A percentile compares a stretch with the other conserved stretches of the same genome.
phyloP scores from a whole-genome alignment of 768 basidiomycete species.

The Mycena metata region DNA sequence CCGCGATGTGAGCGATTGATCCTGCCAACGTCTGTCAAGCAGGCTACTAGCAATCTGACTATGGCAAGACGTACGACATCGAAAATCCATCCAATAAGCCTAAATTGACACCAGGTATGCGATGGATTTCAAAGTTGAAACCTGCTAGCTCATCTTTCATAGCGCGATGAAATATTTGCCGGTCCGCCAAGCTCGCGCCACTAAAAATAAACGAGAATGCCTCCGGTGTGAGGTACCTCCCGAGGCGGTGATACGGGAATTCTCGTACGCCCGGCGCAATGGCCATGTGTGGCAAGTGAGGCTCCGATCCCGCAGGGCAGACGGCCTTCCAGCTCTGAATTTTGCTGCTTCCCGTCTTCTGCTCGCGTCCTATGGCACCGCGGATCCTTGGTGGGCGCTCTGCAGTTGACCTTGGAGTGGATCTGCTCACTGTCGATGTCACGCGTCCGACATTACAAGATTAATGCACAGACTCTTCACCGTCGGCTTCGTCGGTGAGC shows the following conservation, averaged over 20 bases:
- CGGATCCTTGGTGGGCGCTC: constrained; percentile 2
- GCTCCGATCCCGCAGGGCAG: constrained; percentile 26
- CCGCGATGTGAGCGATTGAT: constrained; percentile 17
- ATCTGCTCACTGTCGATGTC: too few relatives aligned
- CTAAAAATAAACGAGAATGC: not conserved
- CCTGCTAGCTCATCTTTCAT: not conserved
- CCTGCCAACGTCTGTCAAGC: constrained; percentile 16
- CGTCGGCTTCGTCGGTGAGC: not conserved
- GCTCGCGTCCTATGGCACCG: constrained; percentile 25
- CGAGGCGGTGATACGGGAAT: not conserved
- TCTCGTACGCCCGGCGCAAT: not conserved
- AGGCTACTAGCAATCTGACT: constrained; percentile 20
- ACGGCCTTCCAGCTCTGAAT: constrained; percentile 13
- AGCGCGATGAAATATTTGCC: not conserved
- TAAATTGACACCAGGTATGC: not conserved
- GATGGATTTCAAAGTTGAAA: not conserved
- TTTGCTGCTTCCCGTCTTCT: constrained; percentile 18
- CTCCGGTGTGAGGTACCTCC: not conserved
- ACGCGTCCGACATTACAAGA: not conserved
- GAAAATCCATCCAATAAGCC: not conserved
- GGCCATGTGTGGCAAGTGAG: not conserved
- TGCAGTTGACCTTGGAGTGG: too few relatives aligned
- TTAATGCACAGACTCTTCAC: constrained; percentile 16
- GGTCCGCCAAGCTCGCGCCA: not conserved
- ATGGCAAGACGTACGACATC: constrained; percentile 1